Base-by-base conservation (phyloP, 306 rosid species). In the Hippophae rhamnoides region DNA sequence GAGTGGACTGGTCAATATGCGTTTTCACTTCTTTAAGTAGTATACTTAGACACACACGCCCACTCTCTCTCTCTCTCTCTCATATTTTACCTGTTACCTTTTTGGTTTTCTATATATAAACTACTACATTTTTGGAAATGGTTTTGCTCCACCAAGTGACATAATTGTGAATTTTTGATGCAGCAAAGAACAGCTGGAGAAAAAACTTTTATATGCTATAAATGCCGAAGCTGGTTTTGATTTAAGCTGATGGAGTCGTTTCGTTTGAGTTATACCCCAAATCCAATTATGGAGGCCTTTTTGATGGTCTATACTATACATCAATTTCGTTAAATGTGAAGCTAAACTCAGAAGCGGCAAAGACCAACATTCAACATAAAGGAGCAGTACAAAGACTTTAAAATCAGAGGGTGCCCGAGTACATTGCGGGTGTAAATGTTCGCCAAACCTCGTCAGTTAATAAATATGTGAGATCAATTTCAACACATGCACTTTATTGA, bases 161-260 rank as follows among this genome's bases (percentile, higher is more conserved):
- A 23, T 59, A 12, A 46, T 49, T 41, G 10, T 46, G 51, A 26
- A 1, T 10, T 9, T 31, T 31, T 46, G 50, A 9, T 78, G 82
- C 93, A 92, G 96, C 70, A 92, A 85, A 70, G 96, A 87, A 78
- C 96, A 92, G 50, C 26, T 92, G 73, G 95, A 86, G 81, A 79
- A 74, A 46, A 92, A 92, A 84, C 71, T 92, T 75, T 64, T 92
- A 47, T 92, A 92, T 62, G 96, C 90, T 60, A 88, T 92, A 69
- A 92, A 76, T 72, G 87, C 96, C 10, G 96, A 92, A 68, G 99
- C 93, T 40, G 99, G 99, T 57, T 92, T 92, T 71, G 96, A 92
- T 82, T 79, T 92, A 81, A 87, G 99, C 74, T 92, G 68, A 83
- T 60, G 68, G 42, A 58, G 58, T 68, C 54, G 54, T 48, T 11